Percentiles rank a stretch among this genome's conserved stretches.
phyloP scores from a whole-genome alignment of 2,329 filamentous ascomycete genomes.

The Ophiostoma montium region DNA sequence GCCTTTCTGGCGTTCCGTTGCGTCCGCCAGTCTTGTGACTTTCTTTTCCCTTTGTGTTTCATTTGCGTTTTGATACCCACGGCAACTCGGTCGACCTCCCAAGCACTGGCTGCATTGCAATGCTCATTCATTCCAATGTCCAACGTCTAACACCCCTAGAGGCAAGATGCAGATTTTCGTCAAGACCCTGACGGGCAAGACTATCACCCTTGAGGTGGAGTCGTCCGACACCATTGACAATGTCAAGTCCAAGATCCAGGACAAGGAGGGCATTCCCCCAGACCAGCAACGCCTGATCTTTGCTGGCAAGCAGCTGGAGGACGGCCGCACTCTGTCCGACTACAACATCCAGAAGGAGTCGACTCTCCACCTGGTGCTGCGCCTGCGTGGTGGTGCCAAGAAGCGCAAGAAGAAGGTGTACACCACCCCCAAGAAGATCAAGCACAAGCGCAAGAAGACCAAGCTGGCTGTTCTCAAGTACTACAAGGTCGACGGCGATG shows the following conservation, averaged over 20 bases:
- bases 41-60: background rate
- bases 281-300: conserved; percentile 99
- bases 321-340: conserved; percentile 95
- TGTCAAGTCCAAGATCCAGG: conserved; percentile 97
- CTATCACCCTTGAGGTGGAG: conserved; percentile 99
- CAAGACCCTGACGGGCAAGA: conserved; percentile 95
- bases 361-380: conserved; percentile 94
- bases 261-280: conserved; percentile 99
- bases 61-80: background rate
- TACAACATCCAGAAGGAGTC: conserved; percentile 99
- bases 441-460: conserved; percentile 99
- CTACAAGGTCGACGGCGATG: conserved; percentile 99
- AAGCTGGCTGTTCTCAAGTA: conserved; percentile 99
- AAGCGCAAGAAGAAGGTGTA: conserved; percentile 99
- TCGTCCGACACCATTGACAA: conserved; percentile 99
- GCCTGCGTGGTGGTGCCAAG: conserved; percentile 97
- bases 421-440: conserved; percentile 99
- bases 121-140: background rate
- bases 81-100: background rate
- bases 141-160: conserved; percentile 20
- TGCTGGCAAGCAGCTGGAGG: conserved; percentile 99
- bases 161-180: conserved; percentile 68
- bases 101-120: background rate
- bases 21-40: background rate
- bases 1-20: background rate